These are phyloP conservation scores for Candida stauntonica DNA, from an alignment of 805 yeast species.

Conservation along the genomic window DNA sequence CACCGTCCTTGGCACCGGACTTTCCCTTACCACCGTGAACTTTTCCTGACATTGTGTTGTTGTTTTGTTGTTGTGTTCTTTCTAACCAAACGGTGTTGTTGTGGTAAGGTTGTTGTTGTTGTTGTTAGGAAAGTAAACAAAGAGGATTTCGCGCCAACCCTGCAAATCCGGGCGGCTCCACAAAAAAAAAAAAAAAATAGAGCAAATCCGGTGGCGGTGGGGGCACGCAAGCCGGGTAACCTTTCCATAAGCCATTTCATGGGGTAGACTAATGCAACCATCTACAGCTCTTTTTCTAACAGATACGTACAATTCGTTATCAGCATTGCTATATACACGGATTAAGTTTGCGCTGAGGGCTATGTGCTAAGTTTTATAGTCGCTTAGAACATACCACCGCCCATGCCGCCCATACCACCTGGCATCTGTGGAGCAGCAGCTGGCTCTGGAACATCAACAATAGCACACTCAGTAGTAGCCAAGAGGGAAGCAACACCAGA, in stretches of 20 bases:
- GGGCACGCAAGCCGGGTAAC: background rate
- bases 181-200: background rate
- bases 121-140: conserved; percentile 15
- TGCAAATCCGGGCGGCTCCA: too few relatives aligned
- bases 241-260: too few relatives aligned
- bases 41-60: conserved; percentile 77
- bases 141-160: conserved; percentile 12
- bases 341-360: background rate
- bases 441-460: conserved; percentile 91
- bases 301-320: conserved; percentile 7
- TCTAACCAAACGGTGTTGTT: background rate
- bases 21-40: conserved; percentile 97
- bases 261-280: too few relatives aligned
- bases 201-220: background rate
- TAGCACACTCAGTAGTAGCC: conserved; percentile 98
- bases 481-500: conserved; percentile 95
- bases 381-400: conserved; percentile 48
- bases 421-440: conserved; percentile 46
- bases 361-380: background rate
- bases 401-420: conserved; percentile 61
- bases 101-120: conserved; percentile 6
- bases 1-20: conserved; percentile 73
- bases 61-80: background rate
- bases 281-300: too few relatives aligned
- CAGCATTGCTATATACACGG: conserved; percentile 12